These are phyloP conservation scores for Pterocarpus macrocarpus DNA, from an alignment of 306 rosid species.

Conservation along the genomic window DNA sequence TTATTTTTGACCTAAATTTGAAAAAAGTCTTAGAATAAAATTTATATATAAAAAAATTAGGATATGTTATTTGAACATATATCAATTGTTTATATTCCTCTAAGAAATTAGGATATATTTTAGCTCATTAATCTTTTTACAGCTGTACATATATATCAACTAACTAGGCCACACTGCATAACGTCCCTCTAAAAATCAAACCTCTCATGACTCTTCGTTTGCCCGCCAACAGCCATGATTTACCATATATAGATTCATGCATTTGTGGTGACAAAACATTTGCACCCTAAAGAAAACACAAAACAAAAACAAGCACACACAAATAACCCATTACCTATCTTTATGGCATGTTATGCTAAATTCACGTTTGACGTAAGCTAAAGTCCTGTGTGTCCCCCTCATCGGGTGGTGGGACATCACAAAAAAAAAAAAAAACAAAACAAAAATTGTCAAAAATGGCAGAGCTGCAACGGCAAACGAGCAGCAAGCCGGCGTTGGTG, in stretches of 20 bases:
- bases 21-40: background rate
- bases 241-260: constrained; percentile 46
- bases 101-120: no score
- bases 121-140: no score
- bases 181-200: background rate
- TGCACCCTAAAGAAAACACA: background rate
- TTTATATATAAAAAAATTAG: background rate
- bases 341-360: background rate
- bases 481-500: background rate
- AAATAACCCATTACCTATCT: constrained; percentile 2
- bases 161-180: background rate
- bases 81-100: no score
- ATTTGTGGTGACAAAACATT: constrained; percentile 19
- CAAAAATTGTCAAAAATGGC: constrained; percentile 44
- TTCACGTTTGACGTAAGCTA: background rate
- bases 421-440: background rate
- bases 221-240: constrained; percentile 36
- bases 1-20: background rate
- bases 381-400: background rate
- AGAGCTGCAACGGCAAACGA: background rate
- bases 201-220: background rate
- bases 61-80: background rate
- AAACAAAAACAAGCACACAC: background rate
- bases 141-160: background rate
- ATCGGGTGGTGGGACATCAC: constrained; percentile 22